Conservation (phyloP, 2,329 filamentous ascomycete species). For the Cucurbitaria berberidis region DNA sequence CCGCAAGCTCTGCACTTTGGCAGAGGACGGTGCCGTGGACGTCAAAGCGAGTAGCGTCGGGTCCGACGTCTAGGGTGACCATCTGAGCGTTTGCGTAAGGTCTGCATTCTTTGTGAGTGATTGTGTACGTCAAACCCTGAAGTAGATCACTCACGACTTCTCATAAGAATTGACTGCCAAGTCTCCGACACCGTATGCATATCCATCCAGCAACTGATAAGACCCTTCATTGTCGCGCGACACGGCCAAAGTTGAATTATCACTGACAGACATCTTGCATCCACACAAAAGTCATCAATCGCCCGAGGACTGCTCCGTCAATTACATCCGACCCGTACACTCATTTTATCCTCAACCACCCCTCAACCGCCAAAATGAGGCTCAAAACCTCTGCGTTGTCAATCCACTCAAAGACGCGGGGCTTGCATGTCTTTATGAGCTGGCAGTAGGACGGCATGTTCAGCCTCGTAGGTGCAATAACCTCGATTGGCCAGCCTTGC, state of each 20-base stretch:
- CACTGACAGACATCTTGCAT: slow-evolving; percentile 23
- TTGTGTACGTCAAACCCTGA: background rate
- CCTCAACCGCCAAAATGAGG: slow-evolving; percentile 17
- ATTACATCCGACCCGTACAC: background rate
- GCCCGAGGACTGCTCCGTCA: background rate
- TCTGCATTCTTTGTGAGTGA: slow-evolving; percentile 5
- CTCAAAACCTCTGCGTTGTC: slow-evolving; percentile 31
- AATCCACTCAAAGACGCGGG: slow-evolving; percentile 8
- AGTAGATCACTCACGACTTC: slow-evolving; percentile 21
- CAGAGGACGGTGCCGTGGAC: slow-evolving; percentile 34
- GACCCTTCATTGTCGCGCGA: slow-evolving; percentile 11
- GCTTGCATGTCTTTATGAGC: slow-evolving; percentile 29
- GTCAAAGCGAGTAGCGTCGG: slow-evolving; percentile 23
- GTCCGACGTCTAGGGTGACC: slow-evolving; percentile 28
- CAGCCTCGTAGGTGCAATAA: slow-evolving; percentile 27
- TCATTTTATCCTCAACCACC: slow-evolving; percentile 2
- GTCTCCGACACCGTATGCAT: slow-evolving; percentile 4
- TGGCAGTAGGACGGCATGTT: slow-evolving; percentile 24
- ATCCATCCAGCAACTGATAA: slow-evolving; percentile 6
- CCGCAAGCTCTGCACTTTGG: slow-evolving; percentile 27
- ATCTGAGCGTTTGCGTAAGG: slow-evolving; percentile 28
- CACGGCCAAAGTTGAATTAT: slow-evolving; percentile 13
- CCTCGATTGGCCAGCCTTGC: slow-evolving; percentile 33
- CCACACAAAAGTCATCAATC: background rate
- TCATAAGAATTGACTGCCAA: slow-evolving; percentile 9